Percentiles rank a stretch among this genome's conserved stretches.
phyloP scores from a whole-genome alignment of 352 stramenopile genomes.

The Globisporangium mamillatum region DNA sequence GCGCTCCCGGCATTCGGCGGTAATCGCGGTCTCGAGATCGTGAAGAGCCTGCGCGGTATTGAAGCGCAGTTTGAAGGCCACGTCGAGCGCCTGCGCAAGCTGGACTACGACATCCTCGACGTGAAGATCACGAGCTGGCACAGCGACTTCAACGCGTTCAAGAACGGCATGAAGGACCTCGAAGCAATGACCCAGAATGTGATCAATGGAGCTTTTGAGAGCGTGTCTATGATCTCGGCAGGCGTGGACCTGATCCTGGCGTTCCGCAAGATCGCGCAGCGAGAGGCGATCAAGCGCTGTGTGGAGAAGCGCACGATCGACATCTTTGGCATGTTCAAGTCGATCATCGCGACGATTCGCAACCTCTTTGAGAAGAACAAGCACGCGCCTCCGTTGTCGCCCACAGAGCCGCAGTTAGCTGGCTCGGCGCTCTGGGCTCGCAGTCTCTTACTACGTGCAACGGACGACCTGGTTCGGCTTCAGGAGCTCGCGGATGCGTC shows the following conservation, averaged over 20 bases:
- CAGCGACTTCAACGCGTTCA: slow-evolving; percentile 94
- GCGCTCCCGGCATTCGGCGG: slow-evolving; percentile 89
- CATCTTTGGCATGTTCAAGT: slow-evolving; percentile 91
- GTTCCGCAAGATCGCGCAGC: slow-evolving; percentile 92
- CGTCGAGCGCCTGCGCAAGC: slow-evolving; percentile 81
- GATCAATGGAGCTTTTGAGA: slow-evolving; percentile 94
- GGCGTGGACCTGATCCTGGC: slow-evolving; percentile 91
- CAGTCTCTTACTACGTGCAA: slow-evolving; percentile 76
- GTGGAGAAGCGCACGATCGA: slow-evolving; percentile 93
- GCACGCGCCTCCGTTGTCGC: slow-evolving; percentile 69
- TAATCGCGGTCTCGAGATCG: slow-evolving; percentile 90
- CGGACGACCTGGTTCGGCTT: slow-evolving; percentile 71
- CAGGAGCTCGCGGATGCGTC: slow-evolving; percentile 69
- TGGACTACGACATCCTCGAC: slow-evolving; percentile 95
- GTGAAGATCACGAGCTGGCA: slow-evolving; percentile 95
- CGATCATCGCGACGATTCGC: slow-evolving; percentile 66
- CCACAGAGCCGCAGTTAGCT: slow-evolving; percentile 91
- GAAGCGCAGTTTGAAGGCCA: slow-evolving; percentile 91
- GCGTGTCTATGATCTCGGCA: slow-evolving; percentile 82
- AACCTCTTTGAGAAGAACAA: slow-evolving; percentile 94
- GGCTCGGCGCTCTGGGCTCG: slow-evolving; percentile 92
- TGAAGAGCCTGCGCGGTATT: slow-evolving; percentile 91
- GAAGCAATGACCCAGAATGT: slow-evolving; percentile 96
- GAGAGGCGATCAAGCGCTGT: slow-evolving; percentile 91
- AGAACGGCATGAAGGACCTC: slow-evolving; percentile 95